Evolutionary conservation across 345 rosid genomes (phyloP), one percentile per base, ranked within the genome.

Genomic region (Kandelia obovata): DNA sequence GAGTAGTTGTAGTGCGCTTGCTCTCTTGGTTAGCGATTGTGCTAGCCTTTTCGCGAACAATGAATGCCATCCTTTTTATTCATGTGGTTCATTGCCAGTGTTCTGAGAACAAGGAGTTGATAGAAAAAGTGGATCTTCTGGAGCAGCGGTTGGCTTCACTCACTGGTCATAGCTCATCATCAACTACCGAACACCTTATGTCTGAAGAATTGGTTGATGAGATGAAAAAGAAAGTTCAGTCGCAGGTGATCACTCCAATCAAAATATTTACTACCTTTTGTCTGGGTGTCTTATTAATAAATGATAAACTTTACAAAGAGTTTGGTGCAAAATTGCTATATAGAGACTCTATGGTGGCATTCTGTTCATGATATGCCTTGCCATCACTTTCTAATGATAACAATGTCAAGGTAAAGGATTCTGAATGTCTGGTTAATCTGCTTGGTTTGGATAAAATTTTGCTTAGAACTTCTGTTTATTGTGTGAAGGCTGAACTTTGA

Each of bases 81-180:
- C 53, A 4, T 58, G 7, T 74, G 47, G 43, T 35, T 66, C 34
- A 27, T 64, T 80, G 67, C 79, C 84, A 96, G 99, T 83, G 88
- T 74, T 76, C 84, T 23, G 96, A 92, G 84, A 96, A 85, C 86
- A 82, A 75, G 65, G 96, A 96, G 79, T 83, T 92, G 78, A 91
- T 67, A 68, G 94, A 90, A 74, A 92, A 81, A 85, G 83, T 96
- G 72, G 78, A 77, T 75, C 78, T 77, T 46, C 80, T 92, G 51
- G 98, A 90, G 86, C 89, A 82, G 79, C 84, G 58, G 64, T 75
- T 88, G 83, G 79, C 94, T 65, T 87, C 86, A 53, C n/a, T 19
- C 43, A 66, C 82, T 19, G 69, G 80, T 37, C 84, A 84, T 59
- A 95, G 75, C 71, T 53, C 81, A 52, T 60, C 89, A 15, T 73